A percentile compares a stretch with the other conserved stretches of the same genome.
These are phyloP conservation scores for Trichoderma pleuroti DNA, from an alignment of 2,329 filamentous ascomycete species.

Conservation along the genomic window DNA sequence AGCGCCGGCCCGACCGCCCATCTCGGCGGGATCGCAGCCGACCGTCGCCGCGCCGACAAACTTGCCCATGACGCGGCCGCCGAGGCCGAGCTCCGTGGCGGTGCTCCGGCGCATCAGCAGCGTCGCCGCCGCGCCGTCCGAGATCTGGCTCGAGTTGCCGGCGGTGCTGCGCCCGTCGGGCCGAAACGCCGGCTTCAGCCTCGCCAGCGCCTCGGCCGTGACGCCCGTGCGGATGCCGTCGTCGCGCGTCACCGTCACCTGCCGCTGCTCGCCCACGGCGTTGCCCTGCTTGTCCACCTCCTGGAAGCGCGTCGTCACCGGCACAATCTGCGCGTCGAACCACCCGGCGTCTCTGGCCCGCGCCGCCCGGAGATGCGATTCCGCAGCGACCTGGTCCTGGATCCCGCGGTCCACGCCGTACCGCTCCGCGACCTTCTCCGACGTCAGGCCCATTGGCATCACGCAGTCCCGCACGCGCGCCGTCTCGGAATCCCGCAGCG, in stretches of 20 bases:
- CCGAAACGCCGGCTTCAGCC: constrained; percentile 83
- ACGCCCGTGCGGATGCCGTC: constrained; percentile 75
- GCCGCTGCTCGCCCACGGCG: constrained; percentile 53
- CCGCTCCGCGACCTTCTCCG: constrained; percentile 78
- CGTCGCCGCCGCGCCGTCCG: constrained; percentile 80
- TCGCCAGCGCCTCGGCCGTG: constrained; percentile 65
- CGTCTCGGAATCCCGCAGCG: constrained; percentile 58
- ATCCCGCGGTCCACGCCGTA: constrained; percentile 71
- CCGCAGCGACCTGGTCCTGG: constrained; percentile 78
- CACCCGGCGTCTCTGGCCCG: constrained; percentile 63
- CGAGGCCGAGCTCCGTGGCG: constrained; percentile 68
- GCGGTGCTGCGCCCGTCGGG: constrained; percentile 73
- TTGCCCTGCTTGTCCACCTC: constrained; percentile 58
- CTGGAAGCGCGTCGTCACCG: constrained; percentile 68
- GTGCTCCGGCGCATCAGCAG: constrained; percentile 82
- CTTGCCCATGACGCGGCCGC: constrained; percentile 69
- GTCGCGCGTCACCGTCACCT: constrained; percentile 68
- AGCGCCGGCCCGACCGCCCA: constrained; percentile 86
- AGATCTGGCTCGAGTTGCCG: constrained; percentile 82
- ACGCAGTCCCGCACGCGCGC: constrained; percentile 79
- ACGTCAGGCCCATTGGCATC: constrained; percentile 90
- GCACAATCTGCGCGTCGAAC: constrained; percentile 77
- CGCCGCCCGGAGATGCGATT: constrained; percentile 70
- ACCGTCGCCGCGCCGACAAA: constrained; percentile 74
- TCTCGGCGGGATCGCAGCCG: constrained; percentile 84